Base-by-base conservation (phyloP, 192 early-diverging fungal species). In the Allomyces macrogynus region DNA sequence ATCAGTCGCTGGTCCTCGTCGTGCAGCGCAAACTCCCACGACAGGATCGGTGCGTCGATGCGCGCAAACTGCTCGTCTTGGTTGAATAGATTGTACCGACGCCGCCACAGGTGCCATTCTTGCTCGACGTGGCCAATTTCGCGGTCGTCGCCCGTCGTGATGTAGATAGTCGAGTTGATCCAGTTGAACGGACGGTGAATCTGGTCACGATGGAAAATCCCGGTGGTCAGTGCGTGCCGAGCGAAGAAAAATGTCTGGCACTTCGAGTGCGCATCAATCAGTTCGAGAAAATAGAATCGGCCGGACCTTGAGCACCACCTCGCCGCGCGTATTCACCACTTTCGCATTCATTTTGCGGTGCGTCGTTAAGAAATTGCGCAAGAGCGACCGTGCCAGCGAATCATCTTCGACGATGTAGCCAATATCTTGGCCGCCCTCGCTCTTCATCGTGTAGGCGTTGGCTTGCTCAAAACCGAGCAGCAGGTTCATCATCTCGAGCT, bases 401-500 rank as follows among this genome's bases (percentile, higher is more conserved):
- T 86, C 83, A 23, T 91, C 78, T 69, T 95, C 92, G 5, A 81
- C 84, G 75, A 95, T 88, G 63, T 81, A 90, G 22, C 90, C 90
- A 14, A 88, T 81, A n/a, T 79, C 67, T 25, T 74, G 73, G 43
- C 86, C 86, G 24, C 71, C 43, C 0, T 80, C 73, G 70, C 86
- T 82, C 64, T 85, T 79, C 63, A 93, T 81, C 12, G 86, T 77
- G 67, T 93, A 91, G 63, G 83, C 84, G 78, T 93, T 93, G 12
- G 87, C 91, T 68, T 93, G 87, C 70, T 93, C 89, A 66, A 83
- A 90, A 18, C 86, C 86, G 67, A 86, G 40, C 42, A 82, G 76
- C 0, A 86, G 75, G 67, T 91, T 93, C 71, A 93, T 72, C 84
- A 93, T 89, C 70, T 93, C 91, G 22, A 93, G 61, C 70, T 91